A percentile compares a stretch with the other conserved stretches of the same genome.
phyloP scores from a whole-genome alignment of 1,139 yeast genomes.

The Pichia sp. region DNA sequence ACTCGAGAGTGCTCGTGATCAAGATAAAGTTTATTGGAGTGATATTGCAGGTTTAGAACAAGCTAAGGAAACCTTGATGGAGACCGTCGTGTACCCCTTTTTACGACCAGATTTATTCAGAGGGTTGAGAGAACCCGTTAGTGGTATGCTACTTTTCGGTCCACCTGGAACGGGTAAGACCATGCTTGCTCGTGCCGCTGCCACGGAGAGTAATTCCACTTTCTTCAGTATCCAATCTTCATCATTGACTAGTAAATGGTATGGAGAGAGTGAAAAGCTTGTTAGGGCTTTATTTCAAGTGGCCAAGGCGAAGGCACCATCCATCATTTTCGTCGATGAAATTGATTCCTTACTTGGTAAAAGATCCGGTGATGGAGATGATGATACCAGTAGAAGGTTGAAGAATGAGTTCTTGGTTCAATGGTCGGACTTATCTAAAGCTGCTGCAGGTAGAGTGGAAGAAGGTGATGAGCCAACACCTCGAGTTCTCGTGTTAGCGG shows the following conservation, averaged over 20 bases:
- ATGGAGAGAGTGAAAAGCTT: conserved; percentile 92
- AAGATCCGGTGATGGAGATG: conserved; percentile 77
- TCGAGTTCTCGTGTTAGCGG: conserved; percentile 87
- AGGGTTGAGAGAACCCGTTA: conserved; percentile 90
- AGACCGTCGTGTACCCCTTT: conserved; percentile 95
- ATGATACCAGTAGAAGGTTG: conserved; percentile 85
- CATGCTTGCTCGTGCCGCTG: conserved; percentile 96
- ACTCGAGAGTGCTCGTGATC: conserved; percentile 86
- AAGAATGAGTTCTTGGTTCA: conserved; percentile 93
- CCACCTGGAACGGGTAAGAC: conserved; percentile 99
- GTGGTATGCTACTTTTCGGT: conserved; percentile 94
- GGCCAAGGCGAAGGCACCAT: conserved; percentile 84
- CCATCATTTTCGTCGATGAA: conserved; percentile 94
- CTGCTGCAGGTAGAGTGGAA: conserved; percentile 71
- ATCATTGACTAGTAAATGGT: conserved; percentile 80
- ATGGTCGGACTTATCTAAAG: conserved; percentile 91
- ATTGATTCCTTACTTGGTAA: conserved; percentile 86
- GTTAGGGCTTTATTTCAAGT: conserved; percentile 83
- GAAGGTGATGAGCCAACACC: conserved; percentile 48
- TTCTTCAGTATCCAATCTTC: conserved; percentile 92
- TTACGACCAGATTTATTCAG: conserved; percentile 86
- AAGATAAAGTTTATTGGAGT: conserved; percentile 95
- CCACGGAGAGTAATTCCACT: conserved; percentile 92
- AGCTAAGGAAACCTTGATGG: conserved; percentile 86
- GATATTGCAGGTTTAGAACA: conserved; percentile 92